Evolutionary conservation across 306 rosid species (phyloP).

Genomic region (Pueraria montana): DNA sequence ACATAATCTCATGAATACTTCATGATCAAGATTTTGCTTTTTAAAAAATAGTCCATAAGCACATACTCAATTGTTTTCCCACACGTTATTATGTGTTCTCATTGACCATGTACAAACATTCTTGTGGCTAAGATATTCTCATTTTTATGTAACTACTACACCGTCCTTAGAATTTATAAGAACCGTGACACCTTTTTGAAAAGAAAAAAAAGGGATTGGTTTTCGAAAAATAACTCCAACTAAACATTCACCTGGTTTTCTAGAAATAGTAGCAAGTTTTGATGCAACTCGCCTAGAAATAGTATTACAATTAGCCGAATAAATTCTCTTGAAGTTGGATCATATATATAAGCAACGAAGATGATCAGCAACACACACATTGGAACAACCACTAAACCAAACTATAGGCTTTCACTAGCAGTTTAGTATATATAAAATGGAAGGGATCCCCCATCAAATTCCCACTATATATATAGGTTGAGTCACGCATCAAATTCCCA

Average conservation of each 20-base stretch:
- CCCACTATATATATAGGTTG: slow-evolving; percentile 43
- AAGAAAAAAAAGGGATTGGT: neutral
- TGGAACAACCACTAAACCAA: neutral
- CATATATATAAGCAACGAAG: neutral
- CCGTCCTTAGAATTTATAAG: slow-evolving; percentile 26
- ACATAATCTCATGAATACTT: neutral
- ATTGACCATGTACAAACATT: neutral
- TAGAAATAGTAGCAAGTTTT: neutral
- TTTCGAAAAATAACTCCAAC: neutral
- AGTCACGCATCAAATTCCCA: slow-evolving; percentile 42
- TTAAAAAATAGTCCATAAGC: neutral
- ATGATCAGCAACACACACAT: neutral
- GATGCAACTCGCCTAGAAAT: neutral
- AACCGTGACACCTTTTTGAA: neutral
- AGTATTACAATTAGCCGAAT: neutral
- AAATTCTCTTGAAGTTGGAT: neutral
- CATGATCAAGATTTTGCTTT: neutral
- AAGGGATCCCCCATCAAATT: neutral
- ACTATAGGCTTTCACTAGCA: neutral
- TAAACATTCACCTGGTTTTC: neutral
- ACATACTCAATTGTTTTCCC: neutral
- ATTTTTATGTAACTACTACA: slow-evolving; percentile 14
- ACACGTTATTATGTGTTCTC: neutral
- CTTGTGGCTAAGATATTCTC: neutral
- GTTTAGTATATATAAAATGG: slow-evolving; percentile 1